These are phyloP conservation scores for Trichosporon asahii DNA, from an alignment of 1,284 basidiomycete species.

Conservation along the genomic window DNA sequence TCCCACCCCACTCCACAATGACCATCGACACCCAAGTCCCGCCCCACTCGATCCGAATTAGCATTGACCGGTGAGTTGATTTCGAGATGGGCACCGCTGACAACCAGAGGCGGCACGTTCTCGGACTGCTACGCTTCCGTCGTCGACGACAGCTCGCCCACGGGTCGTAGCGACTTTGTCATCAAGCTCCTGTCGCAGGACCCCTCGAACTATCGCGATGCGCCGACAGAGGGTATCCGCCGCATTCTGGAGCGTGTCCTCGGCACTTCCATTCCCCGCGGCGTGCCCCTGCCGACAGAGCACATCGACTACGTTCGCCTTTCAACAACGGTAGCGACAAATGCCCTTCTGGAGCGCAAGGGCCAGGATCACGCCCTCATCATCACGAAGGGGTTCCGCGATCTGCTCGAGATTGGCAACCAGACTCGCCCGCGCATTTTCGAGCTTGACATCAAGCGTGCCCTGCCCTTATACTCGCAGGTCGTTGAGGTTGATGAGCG, in stretches of 20 bases:
- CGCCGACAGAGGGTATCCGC: slow-evolving; percentile 82
- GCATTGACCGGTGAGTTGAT: slow-evolving; percentile 31
- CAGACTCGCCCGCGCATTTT: slow-evolving; percentile 49
- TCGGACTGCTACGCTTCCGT: slow-evolving; percentile 47
- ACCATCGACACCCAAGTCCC: slow-evolving; percentile 28
- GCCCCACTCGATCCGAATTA: slow-evolving; percentile 44
- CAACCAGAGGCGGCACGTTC: slow-evolving; percentile 42
- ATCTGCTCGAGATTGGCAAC: slow-evolving; percentile 53
- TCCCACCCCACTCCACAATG: slow-evolving; percentile 19
- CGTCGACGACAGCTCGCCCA: slow-evolving; percentile 20
- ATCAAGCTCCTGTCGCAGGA: slow-evolving; percentile 75
- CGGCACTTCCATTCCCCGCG: slow-evolving; percentile 52
- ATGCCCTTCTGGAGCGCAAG: slow-evolving; percentile 90
- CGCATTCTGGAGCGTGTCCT: slow-evolving; percentile 79
- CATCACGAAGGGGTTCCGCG: slow-evolving; percentile 58
- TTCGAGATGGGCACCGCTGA: background rate
- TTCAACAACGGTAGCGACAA: slow-evolving; percentile 91
- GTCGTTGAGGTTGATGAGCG: slow-evolving; percentile 57
- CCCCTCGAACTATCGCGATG: slow-evolving; percentile 79
- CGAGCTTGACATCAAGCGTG: slow-evolving; percentile 50
- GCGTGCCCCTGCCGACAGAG: slow-evolving; percentile 59
- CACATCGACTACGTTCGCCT: slow-evolving; percentile 91
- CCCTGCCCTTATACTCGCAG: slow-evolving; percentile 52
- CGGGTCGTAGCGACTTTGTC: slow-evolving; percentile 32
- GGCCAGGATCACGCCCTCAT: slow-evolving; percentile 86